Conservation (phyloP, 1,284 basidiomycete genomes). For the Apiotrichum laibachii region DNA sequence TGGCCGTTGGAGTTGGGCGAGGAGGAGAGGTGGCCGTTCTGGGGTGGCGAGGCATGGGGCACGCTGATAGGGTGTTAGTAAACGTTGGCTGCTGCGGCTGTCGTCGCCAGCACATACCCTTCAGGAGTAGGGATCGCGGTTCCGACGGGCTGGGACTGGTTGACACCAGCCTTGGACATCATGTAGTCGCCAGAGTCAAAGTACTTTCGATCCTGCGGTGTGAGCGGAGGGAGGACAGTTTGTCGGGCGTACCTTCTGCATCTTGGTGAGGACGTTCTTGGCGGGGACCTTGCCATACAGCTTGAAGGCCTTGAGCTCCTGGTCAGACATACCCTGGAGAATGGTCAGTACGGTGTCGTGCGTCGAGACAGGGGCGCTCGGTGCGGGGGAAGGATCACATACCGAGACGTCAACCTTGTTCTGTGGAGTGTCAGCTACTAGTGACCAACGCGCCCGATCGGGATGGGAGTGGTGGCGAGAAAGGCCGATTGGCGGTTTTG, state of each 20-base stretch:
- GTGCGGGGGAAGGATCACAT: slow-evolving; percentile 13
- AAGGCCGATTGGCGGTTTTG: background rate
- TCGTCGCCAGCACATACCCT: slow-evolving; percentile 61
- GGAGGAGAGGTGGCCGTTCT: slow-evolving; percentile 39
- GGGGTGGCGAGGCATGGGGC: slow-evolving; percentile 49
- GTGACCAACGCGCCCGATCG: background rate
- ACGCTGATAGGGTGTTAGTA: slow-evolving; percentile 32
- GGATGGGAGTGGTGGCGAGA: too few relatives aligned
- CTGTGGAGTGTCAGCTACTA: slow-evolving; percentile 27
- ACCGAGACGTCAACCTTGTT: slow-evolving; percentile 52
- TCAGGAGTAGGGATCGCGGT: slow-evolving; percentile 94
- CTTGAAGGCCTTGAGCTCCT: slow-evolving; percentile 91
- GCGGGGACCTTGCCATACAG: slow-evolving; percentile 92
- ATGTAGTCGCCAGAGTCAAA: slow-evolving; percentile 98
- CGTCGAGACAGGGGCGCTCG: background rate
- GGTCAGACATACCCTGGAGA: slow-evolving; percentile 72
- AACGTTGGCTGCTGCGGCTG: background rate
- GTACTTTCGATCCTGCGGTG: slow-evolving; percentile 83
- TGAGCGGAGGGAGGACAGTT: background rate
- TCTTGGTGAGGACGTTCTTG: slow-evolving; percentile 88
- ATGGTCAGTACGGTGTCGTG: slow-evolving; percentile 9
- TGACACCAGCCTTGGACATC: slow-evolving; percentile 85
- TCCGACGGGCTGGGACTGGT: slow-evolving; percentile 80
- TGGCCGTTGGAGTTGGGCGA: slow-evolving; percentile 37
- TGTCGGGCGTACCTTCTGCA: slow-evolving; percentile 73